Evolutionary conservation across 768 basidiomycete genomes (phyloP).

Genomic region (Pleurotus tuber-regium): DNA sequence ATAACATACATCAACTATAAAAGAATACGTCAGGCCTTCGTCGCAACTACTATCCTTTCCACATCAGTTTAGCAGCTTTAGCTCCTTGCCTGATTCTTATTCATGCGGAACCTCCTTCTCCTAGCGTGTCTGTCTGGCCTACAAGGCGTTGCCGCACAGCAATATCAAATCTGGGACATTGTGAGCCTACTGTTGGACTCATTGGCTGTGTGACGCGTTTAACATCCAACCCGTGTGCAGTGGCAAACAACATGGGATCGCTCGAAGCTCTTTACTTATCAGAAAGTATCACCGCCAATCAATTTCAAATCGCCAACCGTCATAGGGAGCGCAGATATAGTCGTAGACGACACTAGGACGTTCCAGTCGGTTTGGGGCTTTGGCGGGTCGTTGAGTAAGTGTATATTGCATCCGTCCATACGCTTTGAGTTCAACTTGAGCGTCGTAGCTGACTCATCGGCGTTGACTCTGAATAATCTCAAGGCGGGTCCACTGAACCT

Average conservation of each 20-base stretch:
- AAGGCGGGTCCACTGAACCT: conserved; percentile 44
- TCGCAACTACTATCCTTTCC: too few relatives aligned
- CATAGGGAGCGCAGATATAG: conserved; percentile 60
- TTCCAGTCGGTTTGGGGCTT: conserved; percentile 68
- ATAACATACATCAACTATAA: too few relatives aligned
- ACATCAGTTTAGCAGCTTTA: too few relatives aligned
- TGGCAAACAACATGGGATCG: conserved; percentile 62
- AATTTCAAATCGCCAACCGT: conserved; percentile 58
- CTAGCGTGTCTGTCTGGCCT: not conserved
- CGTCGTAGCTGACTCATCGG: conserved; percentile 66
- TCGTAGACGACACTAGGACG: conserved; percentile 48
- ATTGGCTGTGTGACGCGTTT: conserved; percentile 7
- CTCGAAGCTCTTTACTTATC: conserved; percentile 48
- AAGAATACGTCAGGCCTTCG: too few relatives aligned
- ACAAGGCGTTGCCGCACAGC: not conserved
- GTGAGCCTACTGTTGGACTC: conserved; percentile 33
- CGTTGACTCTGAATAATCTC: conserved; percentile 54
- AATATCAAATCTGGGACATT: conserved; percentile 50
- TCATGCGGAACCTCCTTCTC: not conserved
- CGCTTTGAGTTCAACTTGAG: not conserved
- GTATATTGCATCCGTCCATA: not conserved
- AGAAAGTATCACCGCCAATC: conserved; percentile 43
- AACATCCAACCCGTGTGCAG: conserved; percentile 25
- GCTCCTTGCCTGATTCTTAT: too few relatives aligned
- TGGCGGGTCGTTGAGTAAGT: conserved; percentile 60